These are phyloP conservation scores for Arthroderma uncinatum DNA, from an alignment of 2,329 filamentous ascomycete genomes.

Conservation along the genomic window DNA sequence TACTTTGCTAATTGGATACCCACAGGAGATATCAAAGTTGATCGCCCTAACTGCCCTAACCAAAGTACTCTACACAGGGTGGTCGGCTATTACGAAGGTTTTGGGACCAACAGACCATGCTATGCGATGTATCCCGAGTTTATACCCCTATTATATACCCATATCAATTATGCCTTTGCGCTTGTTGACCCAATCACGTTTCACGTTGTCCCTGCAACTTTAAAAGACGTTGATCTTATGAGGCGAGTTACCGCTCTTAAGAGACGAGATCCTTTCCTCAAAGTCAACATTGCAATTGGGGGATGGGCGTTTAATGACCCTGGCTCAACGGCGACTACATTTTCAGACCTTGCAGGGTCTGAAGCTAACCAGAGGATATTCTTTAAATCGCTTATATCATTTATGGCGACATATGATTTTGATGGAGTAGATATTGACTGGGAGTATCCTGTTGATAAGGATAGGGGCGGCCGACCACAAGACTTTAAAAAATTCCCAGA, in stretches of 20 bases:
- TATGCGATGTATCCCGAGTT: constrained; percentile 20
- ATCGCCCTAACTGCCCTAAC: neutral
- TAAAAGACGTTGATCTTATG: constrained; percentile 18
- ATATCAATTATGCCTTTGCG: constrained; percentile 32
- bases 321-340: constrained; percentile 16
- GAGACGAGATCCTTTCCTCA: constrained; percentile 20
- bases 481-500: constrained; percentile 28
- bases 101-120: constrained; percentile 12
- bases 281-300: constrained; percentile 31
- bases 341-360: constrained; percentile 18
- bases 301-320: constrained; percentile 34
- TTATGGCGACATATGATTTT: constrained; percentile 36
- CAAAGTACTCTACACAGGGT: constrained; percentile 7
- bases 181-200: constrained; percentile 29
- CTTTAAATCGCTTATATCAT: constrained; percentile 27
- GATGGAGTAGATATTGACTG: constrained; percentile 40
- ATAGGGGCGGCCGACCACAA: constrained; percentile 27
- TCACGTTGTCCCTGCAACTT: constrained; percentile 23
- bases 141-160: constrained; percentile 14
- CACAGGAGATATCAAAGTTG: neutral
- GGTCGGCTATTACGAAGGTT: constrained; percentile 31
- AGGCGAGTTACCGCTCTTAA: constrained; percentile 24
- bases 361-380: constrained; percentile 23
- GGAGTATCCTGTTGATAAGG: constrained; percentile 31
- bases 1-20: neutral